Conservation (phyloP, 305 asterid genomes). For the Rubia occidens region DNA sequence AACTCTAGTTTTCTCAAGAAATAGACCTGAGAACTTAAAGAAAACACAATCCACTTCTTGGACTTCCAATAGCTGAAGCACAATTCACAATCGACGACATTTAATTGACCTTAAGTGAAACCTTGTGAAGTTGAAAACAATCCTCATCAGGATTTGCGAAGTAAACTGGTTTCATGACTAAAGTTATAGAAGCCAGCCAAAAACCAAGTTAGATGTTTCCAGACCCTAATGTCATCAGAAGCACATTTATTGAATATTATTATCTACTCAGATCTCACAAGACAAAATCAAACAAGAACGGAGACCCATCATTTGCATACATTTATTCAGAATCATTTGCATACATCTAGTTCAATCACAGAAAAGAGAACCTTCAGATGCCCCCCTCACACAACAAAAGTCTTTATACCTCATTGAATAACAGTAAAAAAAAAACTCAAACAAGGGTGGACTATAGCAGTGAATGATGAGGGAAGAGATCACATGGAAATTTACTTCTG, state of each 20-base stretch:
- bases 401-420: neutral
- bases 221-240: neutral
- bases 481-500: neutral
- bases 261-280: neutral
- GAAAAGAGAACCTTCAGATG: too few species aligned
- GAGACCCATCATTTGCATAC: neutral
- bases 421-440: neutral
- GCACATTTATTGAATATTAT: neutral
- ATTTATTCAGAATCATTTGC: neutral
- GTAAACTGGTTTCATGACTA: too few species aligned
- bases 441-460: neutral
- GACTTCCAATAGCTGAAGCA: neutral
- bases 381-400: too few species aligned
- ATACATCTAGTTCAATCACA: too few species aligned
- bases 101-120: neutral
- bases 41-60: neutral
- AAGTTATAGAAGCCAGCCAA: too few species aligned
- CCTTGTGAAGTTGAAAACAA: too few species aligned
- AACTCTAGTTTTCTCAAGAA: neutral
- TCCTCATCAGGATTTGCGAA: too few species aligned
- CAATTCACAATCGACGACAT: neutral
- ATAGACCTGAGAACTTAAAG: neutral
- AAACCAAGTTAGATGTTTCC: neutral
- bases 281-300: neutral
- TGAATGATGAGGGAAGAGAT: neutral